Evolutionary conservation across 2,329 filamentous ascomycete species (phyloP), one percentile per base, ranked within the genome.

Genomic region (Penicillium sp.): DNA sequence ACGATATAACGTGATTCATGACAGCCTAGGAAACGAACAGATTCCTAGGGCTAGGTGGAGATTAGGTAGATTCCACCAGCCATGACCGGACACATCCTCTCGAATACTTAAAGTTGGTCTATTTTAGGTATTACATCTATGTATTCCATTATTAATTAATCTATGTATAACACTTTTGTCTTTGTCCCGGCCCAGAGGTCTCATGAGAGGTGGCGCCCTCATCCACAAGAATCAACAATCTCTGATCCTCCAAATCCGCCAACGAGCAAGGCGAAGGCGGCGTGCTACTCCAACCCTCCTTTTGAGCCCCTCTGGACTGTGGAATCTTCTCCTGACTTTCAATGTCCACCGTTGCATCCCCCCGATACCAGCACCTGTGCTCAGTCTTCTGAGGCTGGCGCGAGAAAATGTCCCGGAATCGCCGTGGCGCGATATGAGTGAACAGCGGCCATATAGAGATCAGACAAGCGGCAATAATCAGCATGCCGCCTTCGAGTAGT

Each of bases 401-500:
- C 3, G 30, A 25, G 2, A 45, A 30, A 3, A 7, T 25, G 11
- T 5, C n/a, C 2, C 25, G 36, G 8, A 50, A 13, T 36, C 30
- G 19, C 13, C 18, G 40, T 2, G 55, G 53, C 13, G 55, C 19
- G n/a, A 52, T 33, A 1, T 37, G 42, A n/a, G 52, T 48, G 25
- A 54, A 47, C 25, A 58, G 39, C 4, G 56, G 52, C 56, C 56
- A 58, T 11, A 53, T 57, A 1, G 47, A 47, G 8, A 55, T 49
- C 6, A 58, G 48, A 41, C 54, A 58, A 7, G 56, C 52, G 4
- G 56, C 50, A 18, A 58, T 48, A 25, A 58, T 53, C 11, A 57
- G 44, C 27, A 57, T 41, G 0, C 31, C 63, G 1, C 47, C 48
- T 45, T 57, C 56, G 3, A 58, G 28, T 2, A 49, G 25, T 2